Base-by-base conservation (phyloP, 495 filamentous ascomycete species). In the Penicillium paxilli region DNA sequence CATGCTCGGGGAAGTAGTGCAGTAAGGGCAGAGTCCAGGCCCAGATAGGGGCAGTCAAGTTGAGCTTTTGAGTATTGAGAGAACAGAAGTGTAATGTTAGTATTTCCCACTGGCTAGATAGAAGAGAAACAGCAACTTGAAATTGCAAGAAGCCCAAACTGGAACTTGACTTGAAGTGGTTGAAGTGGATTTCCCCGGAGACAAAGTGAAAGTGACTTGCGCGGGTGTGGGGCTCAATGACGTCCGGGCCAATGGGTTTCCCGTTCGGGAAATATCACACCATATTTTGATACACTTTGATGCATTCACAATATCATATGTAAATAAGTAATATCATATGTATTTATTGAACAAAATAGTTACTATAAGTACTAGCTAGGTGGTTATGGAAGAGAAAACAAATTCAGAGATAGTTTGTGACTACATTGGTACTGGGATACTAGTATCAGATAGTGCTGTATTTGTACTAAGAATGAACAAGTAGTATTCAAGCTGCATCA, bases 1-100 rank as follows among this genome's bases (percentile, higher is more conserved):
- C 65, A 68, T 68, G 32, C 40, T 55, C 44, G 45, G n/a, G n/a
- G 52, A 55, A 58, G 60, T 49, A 55, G 57, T 58, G 42, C 38
- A 42, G 38, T 7, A 42, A 42, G 38, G 38, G 16, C 19, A 25
- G 23, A 4, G 35, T 2, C 35, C 30, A 32, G 30, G 17, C 35
- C 11, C 16, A 19, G 6, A 16, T 16, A 38, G 35, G 16, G 35
- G 35, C 8, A 38, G 35, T 5, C 14, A 2, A 38, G 16, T 7
- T 16, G 16, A 14, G n/a, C n/a, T n/a, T n/a, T n/a, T 30, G 12
- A 37, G 9, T 37, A 16, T 11, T 2, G 6, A n/a, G n/a, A 37
- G 12, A n/a, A n/a, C 26, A 11, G 26, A 11, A 11, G 26, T 28
- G 28, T 30, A 32, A 9, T 32, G 8, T 10, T 32, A 32, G 10